Evolutionary conservation across 352 stramenopile genomes (phyloP), one percentile per base, ranked within the genome.

Genomic region (Globisporangium nodosum): DNA sequence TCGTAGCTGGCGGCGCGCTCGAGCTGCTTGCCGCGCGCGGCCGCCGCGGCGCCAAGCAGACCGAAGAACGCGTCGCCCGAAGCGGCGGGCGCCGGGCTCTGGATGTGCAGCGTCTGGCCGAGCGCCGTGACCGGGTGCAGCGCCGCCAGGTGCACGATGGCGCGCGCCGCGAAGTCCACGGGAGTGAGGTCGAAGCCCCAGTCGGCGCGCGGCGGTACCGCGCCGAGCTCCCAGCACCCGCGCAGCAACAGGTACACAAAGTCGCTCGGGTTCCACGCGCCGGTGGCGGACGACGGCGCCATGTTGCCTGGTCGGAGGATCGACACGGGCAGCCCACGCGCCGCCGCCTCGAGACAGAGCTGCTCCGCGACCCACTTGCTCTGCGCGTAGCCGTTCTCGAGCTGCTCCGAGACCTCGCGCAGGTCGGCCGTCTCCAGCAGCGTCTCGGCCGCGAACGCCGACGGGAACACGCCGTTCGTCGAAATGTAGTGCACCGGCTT

Each of bases 301-400:
- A 97, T 96, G 68, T 97, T 97, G 15, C 91, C 91, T 5, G 85
- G 90, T 39, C 91, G 83, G 31, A 97, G 72, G 56, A 96, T 84
- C 33, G 88, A 86, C 30, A 95, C 83, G 2, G 89, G 88, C 12
- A 97, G 74, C 9, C 88, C 89, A 31, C 85, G 69, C 8, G 85
- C 73, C 31, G 76, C 77, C 1, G 86, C 87, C 56, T 93, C 79
- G 55, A 76, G 85, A 37, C 90, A 92, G 64, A 95, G 78, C 55
- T 94, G 73, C 70, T 97, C 91, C 3, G 90, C 81, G 39, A 96
- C 88, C 91, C 91, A 97, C 63, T 97, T 97, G 57, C 77, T 94
- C 68, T 96, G 87, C 16, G 82, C 84, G 61, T 96, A 96, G 18
- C 87, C 88, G 57, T 94, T 92, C 12, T 86, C 75, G 11, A 96